Evolutionary conservation across 768 basidiomycete genomes (phyloP).

Genomic region (Termitomyces sp.): DNA sequence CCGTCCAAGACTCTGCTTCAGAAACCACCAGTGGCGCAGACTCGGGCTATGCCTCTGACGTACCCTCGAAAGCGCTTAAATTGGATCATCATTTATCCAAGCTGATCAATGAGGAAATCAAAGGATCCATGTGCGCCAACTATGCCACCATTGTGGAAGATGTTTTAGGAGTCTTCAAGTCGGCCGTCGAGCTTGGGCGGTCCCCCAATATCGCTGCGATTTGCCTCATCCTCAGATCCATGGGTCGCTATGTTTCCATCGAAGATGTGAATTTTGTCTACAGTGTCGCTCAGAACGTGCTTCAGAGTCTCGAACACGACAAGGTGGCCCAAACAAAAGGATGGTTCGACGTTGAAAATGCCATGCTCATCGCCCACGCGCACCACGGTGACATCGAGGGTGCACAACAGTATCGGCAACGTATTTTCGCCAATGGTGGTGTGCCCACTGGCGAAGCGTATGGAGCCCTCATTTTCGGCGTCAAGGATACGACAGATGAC

Average conservation of each 20-base stretch:
- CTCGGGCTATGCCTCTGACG: constrained; percentile 8
- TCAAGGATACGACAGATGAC: constrained; percentile 96
- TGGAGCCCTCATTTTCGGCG: constrained; percentile 78
- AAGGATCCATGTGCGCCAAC: background rate
- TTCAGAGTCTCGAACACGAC: constrained; percentile 38
- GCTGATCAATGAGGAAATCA: constrained; percentile 2
- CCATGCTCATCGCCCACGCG: constrained; percentile 84
- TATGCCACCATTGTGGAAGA: constrained; percentile 18
- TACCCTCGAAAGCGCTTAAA: background rate
- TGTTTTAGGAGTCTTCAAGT: constrained; percentile 55
- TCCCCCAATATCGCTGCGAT: constrained; percentile 50
- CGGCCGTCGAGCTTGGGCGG: constrained; percentile 34
- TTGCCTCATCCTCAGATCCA: constrained; percentile 56
- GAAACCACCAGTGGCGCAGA: constrained; percentile 1
- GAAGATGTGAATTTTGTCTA: constrained; percentile 65
- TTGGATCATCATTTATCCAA: constrained; percentile 7
- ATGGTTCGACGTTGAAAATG: constrained; percentile 82
- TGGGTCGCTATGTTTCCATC: constrained; percentile 59
- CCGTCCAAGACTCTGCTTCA: constrained; percentile 8
- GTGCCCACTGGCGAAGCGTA: constrained; percentile 88
- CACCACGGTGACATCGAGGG: constrained; percentile 74
- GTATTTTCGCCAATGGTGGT: constrained; percentile 72
- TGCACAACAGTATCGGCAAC: constrained; percentile 74
- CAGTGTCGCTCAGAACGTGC: constrained; percentile 53
- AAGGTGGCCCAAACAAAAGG: constrained; percentile 43